Evolutionary conservation across 2,329 filamentous ascomycete species (phyloP), one percentile per base, ranked within the genome.

Genomic region (Xylariaceae sp.): DNA sequence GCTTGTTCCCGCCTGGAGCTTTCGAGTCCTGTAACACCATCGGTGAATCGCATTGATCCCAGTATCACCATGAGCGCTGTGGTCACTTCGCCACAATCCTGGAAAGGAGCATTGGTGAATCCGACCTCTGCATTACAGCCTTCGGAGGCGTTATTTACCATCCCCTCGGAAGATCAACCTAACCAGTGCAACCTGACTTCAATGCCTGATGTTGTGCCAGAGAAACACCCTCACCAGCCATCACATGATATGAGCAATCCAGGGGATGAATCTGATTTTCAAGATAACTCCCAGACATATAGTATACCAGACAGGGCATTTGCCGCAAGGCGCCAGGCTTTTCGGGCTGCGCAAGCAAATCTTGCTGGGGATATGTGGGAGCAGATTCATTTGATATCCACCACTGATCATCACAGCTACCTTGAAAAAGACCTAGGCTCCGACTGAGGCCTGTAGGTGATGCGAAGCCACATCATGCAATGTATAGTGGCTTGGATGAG

Each of bases 341-440:
- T 63, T 36, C 41, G 51, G 2, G 51, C 60, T 0, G 51, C 59
- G 9, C 43, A 55, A 1, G 43, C 47, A 2, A 64, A 63, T 34
- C 54, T 48, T 24, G 43, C 43, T 3, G 45, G 30, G 9, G 38
- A 39, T 3, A 24, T 35, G 16, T 61, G 50, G 53, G 38, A 31
- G 6, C 30, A 39, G 1, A 60, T 69, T 15, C 45, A 50, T 1
- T 50, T 72, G 9, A 51, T 64, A 17, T 67, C 65, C 17, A 70
- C 67, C 2, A 62, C 61, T 0, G 64, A 66, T 43, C 58, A 68
- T 28, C 67, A 71, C 37, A 65, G 58, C 2, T 44, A 32, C 2
- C 9, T 54, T 1, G 67, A 71, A 2, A 34, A 42, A 3, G 68
- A 70, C 13, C 45, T 69, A 8, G 63, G 63, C 9, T 6, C 22